A percentile compares a stretch with the other conserved stretches of the same genome.
These are phyloP conservation scores for Asterophora lycoperdoides DNA, from an alignment of 768 basidiomycete species.

Conservation along the genomic window DNA sequence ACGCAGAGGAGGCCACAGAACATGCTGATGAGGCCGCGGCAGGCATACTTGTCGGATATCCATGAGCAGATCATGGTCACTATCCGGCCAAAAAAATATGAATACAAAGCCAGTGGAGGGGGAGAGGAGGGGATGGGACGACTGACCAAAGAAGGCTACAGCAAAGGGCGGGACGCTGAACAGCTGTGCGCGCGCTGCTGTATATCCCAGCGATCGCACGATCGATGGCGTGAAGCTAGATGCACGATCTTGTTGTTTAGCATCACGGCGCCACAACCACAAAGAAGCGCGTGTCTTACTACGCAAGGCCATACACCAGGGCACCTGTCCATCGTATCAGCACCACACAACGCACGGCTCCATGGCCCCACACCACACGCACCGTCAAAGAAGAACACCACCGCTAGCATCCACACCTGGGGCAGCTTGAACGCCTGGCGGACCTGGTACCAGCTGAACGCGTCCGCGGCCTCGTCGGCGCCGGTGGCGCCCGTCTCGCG, in stretches of 20 bases:
- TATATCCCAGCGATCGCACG: slow-evolving; percentile 57
- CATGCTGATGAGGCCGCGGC: slow-evolving; percentile 45
- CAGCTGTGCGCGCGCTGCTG: slow-evolving; percentile 49
- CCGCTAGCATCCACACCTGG: slow-evolving; percentile 49
- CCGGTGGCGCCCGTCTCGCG: slow-evolving; percentile 38
- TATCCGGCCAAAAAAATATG: slow-evolving; percentile 9
- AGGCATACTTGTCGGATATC: slow-evolving; percentile 52
- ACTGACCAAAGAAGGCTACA: slow-evolving; percentile 43
- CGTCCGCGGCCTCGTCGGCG: slow-evolving; percentile 32
- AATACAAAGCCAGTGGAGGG: too few relatives aligned
- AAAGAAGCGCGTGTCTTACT: slow-evolving; percentile 30
- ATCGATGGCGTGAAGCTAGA: slow-evolving; percentile 70
- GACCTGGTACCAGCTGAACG: slow-evolving; percentile 58
- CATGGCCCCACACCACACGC: slow-evolving; percentile 13
- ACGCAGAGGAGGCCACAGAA: slow-evolving; percentile 39
- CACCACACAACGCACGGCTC: background rate
- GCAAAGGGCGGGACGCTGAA: slow-evolving; percentile 61
- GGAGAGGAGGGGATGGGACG: background rate
- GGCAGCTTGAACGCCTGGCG: slow-evolving; percentile 42
- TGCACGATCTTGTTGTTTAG: background rate
- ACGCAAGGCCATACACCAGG: slow-evolving; percentile 45
- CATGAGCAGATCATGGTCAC: slow-evolving; percentile 37
- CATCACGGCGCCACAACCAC: background rate
- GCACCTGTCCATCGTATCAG: slow-evolving; percentile 26
- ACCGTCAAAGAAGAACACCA: slow-evolving; percentile 54